A percentile compares a stretch with the other conserved stretches of the same genome.
Evolutionary conservation across 148 eudicot species (phyloP).

Genomic region (Chenopodium berlandieri): DNA sequence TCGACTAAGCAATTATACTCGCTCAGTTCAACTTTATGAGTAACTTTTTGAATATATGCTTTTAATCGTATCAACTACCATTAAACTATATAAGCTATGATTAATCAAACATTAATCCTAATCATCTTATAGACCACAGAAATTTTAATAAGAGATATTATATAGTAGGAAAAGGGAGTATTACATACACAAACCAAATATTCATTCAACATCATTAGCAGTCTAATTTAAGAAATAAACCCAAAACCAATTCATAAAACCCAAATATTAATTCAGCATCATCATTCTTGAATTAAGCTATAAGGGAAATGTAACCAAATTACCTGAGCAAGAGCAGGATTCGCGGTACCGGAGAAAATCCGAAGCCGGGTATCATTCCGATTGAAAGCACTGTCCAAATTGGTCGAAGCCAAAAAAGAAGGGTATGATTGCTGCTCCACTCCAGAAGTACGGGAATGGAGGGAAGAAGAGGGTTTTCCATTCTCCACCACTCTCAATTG

Average conservation of each 20-base stretch:
- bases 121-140: too few species aligned
- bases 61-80: not conserved
- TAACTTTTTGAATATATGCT: not conserved
- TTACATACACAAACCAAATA: too few species aligned
- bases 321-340: constrained; percentile 86
- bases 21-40: too few species aligned
- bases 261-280: not conserved
- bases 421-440: constrained; percentile 52
- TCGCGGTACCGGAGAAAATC: constrained; percentile 92
- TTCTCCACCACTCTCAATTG: constrained; percentile 53
- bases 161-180: too few species aligned
- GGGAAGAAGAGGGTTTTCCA: constrained; percentile 43
- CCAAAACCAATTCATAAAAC: not conserved
- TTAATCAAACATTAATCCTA: not conserved
- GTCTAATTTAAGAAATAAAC: not conserved
- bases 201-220: not conserved
- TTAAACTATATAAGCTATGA: not conserved
- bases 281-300: not conserved
- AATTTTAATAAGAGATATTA: too few species aligned
- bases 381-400: constrained; percentile 24
- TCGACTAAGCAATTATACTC: not conserved
- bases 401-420: constrained; percentile 45
- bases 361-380: constrained; percentile 63
- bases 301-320: not conserved
- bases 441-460: constrained; percentile 11